Conservation (phyloP, 768 basidiomycete species). For the Boletus tylopilopsis region DNA sequence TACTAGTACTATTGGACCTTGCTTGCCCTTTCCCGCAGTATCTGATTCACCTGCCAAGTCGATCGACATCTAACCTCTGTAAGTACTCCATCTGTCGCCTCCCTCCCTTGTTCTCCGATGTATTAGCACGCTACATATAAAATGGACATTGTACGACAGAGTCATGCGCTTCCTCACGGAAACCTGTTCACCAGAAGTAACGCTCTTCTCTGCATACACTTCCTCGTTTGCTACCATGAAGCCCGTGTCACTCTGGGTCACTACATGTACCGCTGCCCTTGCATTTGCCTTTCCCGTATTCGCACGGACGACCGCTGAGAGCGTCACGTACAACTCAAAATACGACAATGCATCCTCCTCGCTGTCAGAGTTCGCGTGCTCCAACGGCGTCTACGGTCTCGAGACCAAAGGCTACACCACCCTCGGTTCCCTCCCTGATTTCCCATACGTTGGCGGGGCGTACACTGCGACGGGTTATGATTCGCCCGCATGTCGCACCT, state of each 20-base stretch:
- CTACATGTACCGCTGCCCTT: too few species aligned
- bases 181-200: too few species aligned
- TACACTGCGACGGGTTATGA: slow-evolving; percentile 30
- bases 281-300: slow-evolving; percentile 16
- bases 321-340: slow-evolving; percentile 29
- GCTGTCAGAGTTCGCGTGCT: slow-evolving; percentile 28
- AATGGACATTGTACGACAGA: too few species aligned
- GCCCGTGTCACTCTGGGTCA: slow-evolving; percentile 8
- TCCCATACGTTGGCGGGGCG: slow-evolving; percentile 33
- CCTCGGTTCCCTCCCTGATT: slow-evolving; percentile 29
- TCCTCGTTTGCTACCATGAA: slow-evolving; percentile 21
- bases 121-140: too few species aligned
- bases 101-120: too few species aligned
- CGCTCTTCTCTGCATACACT: too few species aligned
- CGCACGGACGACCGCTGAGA: slow-evolving; percentile 4
- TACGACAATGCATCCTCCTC: slow-evolving; percentile 27
- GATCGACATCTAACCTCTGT: too few species aligned
- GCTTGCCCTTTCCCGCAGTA: too few species aligned
- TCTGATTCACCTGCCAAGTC: too few species aligned
- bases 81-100: too few species aligned
- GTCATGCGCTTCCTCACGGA: too few species aligned
- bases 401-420: slow-evolving; percentile 30
- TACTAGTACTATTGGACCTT: too few species aligned
- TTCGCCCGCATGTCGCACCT: slow-evolving; percentile 32
- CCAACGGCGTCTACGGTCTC: slow-evolving; percentile 32